Conservation (phyloP, 345 rosid genomes). For the Nasturtium officinale region DNA sequence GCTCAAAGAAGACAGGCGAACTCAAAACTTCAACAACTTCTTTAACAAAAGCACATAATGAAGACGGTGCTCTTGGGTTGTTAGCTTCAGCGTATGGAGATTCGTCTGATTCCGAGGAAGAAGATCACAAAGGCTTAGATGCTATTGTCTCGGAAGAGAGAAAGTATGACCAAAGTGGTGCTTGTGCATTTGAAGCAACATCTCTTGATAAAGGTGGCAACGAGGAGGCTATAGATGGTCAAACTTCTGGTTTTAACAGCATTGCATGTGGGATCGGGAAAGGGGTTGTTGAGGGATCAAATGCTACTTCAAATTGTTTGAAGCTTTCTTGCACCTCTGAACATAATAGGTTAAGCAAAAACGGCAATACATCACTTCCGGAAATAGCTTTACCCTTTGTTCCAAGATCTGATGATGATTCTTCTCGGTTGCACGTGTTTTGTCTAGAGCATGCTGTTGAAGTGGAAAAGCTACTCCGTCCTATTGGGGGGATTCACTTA, state of each 20-base stretch:
- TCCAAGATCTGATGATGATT: slow-evolving; percentile 66
- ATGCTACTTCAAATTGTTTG: slow-evolving; percentile 42
- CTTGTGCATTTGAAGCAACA: slow-evolving; percentile 42
- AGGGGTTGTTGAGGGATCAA: slow-evolving; percentile 32
- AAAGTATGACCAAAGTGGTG: slow-evolving; percentile 35
- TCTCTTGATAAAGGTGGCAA: slow-evolving; percentile 37
- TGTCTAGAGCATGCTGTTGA: slow-evolving; percentile 97
- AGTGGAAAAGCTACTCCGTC: slow-evolving; percentile 75
- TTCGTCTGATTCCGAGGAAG: slow-evolving; percentile 93
- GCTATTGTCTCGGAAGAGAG: slow-evolving; percentile 36
- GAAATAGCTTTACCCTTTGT: slow-evolving; percentile 45
- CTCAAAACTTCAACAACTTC: slow-evolving; percentile 45
- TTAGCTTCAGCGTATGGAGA: slow-evolving; percentile 82
- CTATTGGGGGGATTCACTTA: slow-evolving; percentile 78
- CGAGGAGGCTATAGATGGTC: slow-evolving; percentile 45
- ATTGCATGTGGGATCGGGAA: slow-evolving; percentile 41
- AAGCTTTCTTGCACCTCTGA: slow-evolving; percentile 42
- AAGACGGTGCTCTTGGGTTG: slow-evolving; percentile 70
- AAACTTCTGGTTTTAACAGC: slow-evolving; percentile 41
- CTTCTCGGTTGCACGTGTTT: slow-evolving; percentile 82
- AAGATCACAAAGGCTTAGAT: slow-evolving; percentile 45
- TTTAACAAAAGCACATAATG: slow-evolving; percentile 37
- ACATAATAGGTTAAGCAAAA: slow-evolving; percentile 44
- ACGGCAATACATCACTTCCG: slow-evolving; percentile 34
- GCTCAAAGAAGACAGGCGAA: slow-evolving; percentile 38